Evolutionary conservation across 768 basidiomycete genomes (phyloP).

Genomic region (Boletus rubropictus): DNA sequence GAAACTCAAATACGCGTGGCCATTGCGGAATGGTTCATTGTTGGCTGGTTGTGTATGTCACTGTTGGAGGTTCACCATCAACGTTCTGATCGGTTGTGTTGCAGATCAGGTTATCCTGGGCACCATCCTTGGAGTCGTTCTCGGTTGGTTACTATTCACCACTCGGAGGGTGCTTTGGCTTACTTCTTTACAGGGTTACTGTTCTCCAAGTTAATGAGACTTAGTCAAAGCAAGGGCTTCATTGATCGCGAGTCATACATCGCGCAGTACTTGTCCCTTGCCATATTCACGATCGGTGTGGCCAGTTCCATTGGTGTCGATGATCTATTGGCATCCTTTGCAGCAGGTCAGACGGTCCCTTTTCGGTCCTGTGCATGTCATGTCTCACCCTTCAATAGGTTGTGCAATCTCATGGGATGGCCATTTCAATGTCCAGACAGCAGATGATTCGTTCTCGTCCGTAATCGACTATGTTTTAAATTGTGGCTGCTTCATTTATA

Average conservation of each 20-base stretch:
- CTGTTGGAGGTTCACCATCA: background rate
- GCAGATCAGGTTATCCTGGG: constrained; percentile 81
- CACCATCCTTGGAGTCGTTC: constrained; percentile 55
- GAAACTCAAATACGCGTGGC: constrained; percentile 60
- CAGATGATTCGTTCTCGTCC: constrained; percentile 82
- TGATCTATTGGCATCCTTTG: constrained; percentile 86
- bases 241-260: constrained; percentile 84
- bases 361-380: background rate
- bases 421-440: constrained; percentile 71
- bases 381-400: constrained; percentile 40
- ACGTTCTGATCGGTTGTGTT: background rate
- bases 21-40: constrained; percentile 77
- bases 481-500: constrained; percentile 76
- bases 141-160: constrained; percentile 30
- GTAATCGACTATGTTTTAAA: constrained; percentile 87
- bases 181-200: constrained; percentile 42
- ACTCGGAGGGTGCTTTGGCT: background rate
- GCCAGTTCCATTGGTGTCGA: constrained; percentile 78
- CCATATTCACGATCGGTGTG: constrained; percentile 73
- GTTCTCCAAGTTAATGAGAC: constrained; percentile 71
- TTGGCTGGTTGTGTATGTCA: constrained; percentile 67
- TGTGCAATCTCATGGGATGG: constrained; percentile 91
- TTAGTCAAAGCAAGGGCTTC: constrained; percentile 54
- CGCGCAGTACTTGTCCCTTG: constrained; percentile 72
- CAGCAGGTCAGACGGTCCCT: constrained; percentile 48